Conservation (phyloP, 2,329 filamentous ascomycete species). For the Colletotrichum paranaense region DNA sequence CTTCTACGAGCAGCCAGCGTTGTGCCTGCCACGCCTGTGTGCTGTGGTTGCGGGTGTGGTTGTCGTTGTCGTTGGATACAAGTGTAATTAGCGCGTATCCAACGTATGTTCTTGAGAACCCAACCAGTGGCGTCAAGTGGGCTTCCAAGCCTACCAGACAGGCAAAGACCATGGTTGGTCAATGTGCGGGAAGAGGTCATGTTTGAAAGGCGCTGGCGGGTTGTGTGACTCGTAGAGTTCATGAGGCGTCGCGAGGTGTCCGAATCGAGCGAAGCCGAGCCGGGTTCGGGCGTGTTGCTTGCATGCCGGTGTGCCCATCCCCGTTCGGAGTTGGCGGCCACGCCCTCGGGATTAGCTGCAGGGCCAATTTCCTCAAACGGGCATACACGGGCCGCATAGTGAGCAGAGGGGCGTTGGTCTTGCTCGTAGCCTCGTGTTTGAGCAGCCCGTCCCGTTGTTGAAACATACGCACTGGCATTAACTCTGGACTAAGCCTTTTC, state of each 20-base stretch:
- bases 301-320: slow-evolving; percentile 28
- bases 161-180: slow-evolving; percentile 3
- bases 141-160: not conserved
- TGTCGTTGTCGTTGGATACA: not conserved
- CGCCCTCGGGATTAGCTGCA: slow-evolving; percentile 28
- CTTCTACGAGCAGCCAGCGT: slow-evolving; percentile 1
- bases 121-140: slow-evolving; percentile 9
- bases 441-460: slow-evolving; percentile 24
- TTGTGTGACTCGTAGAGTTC: slow-evolving; percentile 4
- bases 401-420: slow-evolving; percentile 12
- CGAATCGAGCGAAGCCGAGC: slow-evolving; percentile 20
- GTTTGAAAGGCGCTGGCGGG: not conserved
- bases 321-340: slow-evolving; percentile 22
- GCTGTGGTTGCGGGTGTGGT: not conserved
- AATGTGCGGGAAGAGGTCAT: slow-evolving; percentile 11
- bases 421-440: slow-evolving; percentile 12
- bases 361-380: slow-evolving; percentile 31
- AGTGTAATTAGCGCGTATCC: slow-evolving; percentile 1
- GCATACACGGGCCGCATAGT: slow-evolving; percentile 29
- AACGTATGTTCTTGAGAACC: not conserved
- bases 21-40: not conserved
- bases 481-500: not conserved
- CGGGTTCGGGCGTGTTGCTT: slow-evolving; percentile 20
- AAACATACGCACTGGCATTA: slow-evolving; percentile 26
- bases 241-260: slow-evolving; percentile 11